A percentile compares a stretch with the other conserved stretches of the same genome.
Conservation (phyloP, 2,329 filamentous ascomycete genomes). For the Reticulascus tulasneorum region DNA sequence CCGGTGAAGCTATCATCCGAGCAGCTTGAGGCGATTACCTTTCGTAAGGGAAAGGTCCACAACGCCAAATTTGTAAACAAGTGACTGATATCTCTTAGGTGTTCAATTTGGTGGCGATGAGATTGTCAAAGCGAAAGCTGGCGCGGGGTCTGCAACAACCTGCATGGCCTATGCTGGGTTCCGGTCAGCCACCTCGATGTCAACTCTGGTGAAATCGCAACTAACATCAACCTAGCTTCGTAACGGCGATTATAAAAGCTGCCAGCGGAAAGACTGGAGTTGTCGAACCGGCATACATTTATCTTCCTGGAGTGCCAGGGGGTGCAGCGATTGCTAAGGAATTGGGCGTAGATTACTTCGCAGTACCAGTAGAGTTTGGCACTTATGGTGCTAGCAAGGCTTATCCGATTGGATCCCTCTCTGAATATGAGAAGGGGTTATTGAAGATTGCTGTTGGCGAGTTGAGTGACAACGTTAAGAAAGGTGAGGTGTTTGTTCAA, state of each 20-base stretch:
- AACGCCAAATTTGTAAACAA: fast-evolving
- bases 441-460: conserved; percentile 1
- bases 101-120: conserved; percentile 80
- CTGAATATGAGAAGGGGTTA: background rate
- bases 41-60: conserved; percentile 29
- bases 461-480: conserved; percentile 1
- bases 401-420: background rate
- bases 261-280: conserved; percentile 69
- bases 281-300: conserved; percentile 51
- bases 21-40: conserved; percentile 50
- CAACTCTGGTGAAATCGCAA: background rate
- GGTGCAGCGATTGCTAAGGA: conserved; percentile 54
- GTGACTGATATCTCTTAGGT: conserved; percentile 22
- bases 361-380: conserved; percentile 4
- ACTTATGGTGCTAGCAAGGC: background rate
- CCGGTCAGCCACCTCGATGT: conserved; percentile 9
- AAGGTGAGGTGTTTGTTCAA: background rate
- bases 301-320: conserved; percentile 70
- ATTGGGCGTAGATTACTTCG: conserved; percentile 59
- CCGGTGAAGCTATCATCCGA: conserved; percentile 54
- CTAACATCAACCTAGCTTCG: conserved; percentile 22
- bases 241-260: conserved; percentile 69
- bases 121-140: conserved; percentile 83
- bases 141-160: conserved; percentile 76
- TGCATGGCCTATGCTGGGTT: conserved; percentile 71